These are phyloP conservation scores for Vigna reflexopilosa DNA, from an alignment of 306 rosid genomes.

Conservation along the genomic window DNA sequence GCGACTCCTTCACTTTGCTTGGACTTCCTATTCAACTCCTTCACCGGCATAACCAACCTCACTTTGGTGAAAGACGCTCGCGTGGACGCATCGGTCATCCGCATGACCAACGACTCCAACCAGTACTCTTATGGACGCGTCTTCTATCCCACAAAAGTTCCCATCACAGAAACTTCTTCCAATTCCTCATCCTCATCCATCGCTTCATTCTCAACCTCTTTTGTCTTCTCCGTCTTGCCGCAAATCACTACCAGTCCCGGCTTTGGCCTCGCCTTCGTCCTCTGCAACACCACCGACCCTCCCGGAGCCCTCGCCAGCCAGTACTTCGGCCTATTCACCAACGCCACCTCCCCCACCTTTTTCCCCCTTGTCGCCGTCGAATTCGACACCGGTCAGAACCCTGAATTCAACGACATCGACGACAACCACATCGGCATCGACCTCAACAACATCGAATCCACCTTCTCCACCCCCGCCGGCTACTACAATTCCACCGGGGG, in stretches of 20 bases:
- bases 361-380: constrained; percentile 83
- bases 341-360: constrained; percentile 48
- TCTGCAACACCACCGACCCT: constrained; percentile 72
- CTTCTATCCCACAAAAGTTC: constrained; percentile 55
- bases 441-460: constrained; percentile 62
- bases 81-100: constrained; percentile 61
- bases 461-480: constrained; percentile 36
- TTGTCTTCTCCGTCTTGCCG: constrained; percentile 79
- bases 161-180: constrained; percentile 31
- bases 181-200: constrained; percentile 23
- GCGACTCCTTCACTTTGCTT: constrained; percentile 45
- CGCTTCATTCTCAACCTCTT: constrained; percentile 81
- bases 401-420: constrained; percentile 77
- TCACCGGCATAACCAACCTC: constrained; percentile 58
- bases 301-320: constrained; percentile 79
- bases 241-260: constrained; percentile 71
- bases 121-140: constrained; percentile 67
- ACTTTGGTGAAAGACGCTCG: constrained; percentile 70
- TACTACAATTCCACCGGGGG: constrained; percentile 61
- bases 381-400: constrained; percentile 83
- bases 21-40: constrained; percentile 72
- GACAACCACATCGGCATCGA: constrained; percentile 87
- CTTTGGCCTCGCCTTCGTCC: constrained; percentile 82
- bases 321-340: constrained; percentile 82
- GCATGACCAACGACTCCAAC: constrained; percentile 79